Evolutionary conservation across 352 stramenopile genomes (phyloP), one percentile per base, ranked within the genome.

Genomic region (Thraustotheca clavata): DNA sequence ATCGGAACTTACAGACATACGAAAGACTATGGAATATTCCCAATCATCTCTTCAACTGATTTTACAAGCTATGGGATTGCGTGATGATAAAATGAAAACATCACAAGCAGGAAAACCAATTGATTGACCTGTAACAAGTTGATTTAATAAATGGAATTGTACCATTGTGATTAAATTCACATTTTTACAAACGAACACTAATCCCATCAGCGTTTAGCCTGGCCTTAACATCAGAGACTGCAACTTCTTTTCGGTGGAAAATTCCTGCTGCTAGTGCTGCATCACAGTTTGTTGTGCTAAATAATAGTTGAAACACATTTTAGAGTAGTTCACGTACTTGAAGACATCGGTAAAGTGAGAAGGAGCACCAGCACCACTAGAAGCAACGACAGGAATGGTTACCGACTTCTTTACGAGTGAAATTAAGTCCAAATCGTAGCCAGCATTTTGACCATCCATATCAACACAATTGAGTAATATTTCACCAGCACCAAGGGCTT

Each of bases 391-490:
- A 1, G 96, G 96, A 63, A 99, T 99, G 12, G 76, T 86, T 47
- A 99, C 96, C 27, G 92, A 84, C 20, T 76, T 72, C 69, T 91
- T 91, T 33, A 91, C 83, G 6, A 89, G 71, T 52, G 67, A 60
- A 20, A 91, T 72, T 40, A 93, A 63, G 43, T 85, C 73, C 33
- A 85, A 36, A 34, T 83, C 79, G 55, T 95, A 96, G 1, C 98
- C 93, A 32, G 85, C 81, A 68, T 95, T 89, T 66, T 99, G 95
- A 33, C 96, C 96, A 73, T 99, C 96, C 88, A 98, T 98, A 73
- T 99, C 96, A 61, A 99, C 97, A 69, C 95, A 98, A 73, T 99
- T 99, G 7, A 99, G 75, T 76, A 99, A 86, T 41, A 99, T 88
- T 72, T 99, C 96, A 48, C 96, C 96, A 1, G 96, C 96, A 29